These are phyloP conservation scores for Pythium chondricola DNA, from an alignment of 352 stramenopile genomes.

Conservation along the genomic window DNA sequence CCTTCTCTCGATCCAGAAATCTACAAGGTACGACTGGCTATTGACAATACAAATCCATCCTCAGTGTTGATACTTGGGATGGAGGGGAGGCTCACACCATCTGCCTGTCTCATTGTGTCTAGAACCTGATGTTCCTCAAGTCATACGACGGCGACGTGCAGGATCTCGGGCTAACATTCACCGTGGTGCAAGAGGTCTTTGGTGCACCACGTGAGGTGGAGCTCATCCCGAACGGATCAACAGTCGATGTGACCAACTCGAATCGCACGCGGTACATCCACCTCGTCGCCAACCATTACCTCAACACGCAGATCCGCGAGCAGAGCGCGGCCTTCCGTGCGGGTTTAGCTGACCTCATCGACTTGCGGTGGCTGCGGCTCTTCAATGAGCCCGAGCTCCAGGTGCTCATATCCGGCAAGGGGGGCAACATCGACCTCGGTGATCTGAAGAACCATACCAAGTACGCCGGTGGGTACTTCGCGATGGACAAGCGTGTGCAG, in stretches of 20 bases:
- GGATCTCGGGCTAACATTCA: constrained; percentile 90
- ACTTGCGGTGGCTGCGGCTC: constrained; percentile 88
- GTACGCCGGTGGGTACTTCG: constrained; percentile 93
- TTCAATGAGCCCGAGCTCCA: constrained; percentile 97
- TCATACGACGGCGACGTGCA: constrained; percentile 91
- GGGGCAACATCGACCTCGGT: constrained; percentile 42
- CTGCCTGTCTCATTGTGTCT: neutral
- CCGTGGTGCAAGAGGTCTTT: constrained; percentile 85
- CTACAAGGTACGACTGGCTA: constrained; percentile 65
- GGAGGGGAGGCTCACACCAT: too few relatives aligned
- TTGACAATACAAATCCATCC: neutral
- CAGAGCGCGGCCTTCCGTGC: constrained; percentile 91
- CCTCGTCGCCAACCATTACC: constrained; percentile 93
- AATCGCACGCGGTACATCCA: constrained; percentile 96
- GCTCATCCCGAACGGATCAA: constrained; percentile 83
- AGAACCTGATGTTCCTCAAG: constrained; percentile 96
- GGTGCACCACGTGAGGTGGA: constrained; percentile 77
- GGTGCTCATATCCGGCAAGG: constrained; percentile 88
- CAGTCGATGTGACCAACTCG: constrained; percentile 85
- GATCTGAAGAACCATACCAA: constrained; percentile 87
- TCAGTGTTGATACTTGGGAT: too few relatives aligned
- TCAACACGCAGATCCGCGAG: constrained; percentile 90
- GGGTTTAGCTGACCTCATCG: constrained; percentile 92
- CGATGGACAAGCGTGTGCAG: constrained; percentile 62
- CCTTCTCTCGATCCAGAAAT: constrained; percentile 91